Evolutionary conservation across 768 basidiomycete genomes (phyloP), one percentile per base, ranked within the genome.

Genomic region (Lactarius evosmus): DNA sequence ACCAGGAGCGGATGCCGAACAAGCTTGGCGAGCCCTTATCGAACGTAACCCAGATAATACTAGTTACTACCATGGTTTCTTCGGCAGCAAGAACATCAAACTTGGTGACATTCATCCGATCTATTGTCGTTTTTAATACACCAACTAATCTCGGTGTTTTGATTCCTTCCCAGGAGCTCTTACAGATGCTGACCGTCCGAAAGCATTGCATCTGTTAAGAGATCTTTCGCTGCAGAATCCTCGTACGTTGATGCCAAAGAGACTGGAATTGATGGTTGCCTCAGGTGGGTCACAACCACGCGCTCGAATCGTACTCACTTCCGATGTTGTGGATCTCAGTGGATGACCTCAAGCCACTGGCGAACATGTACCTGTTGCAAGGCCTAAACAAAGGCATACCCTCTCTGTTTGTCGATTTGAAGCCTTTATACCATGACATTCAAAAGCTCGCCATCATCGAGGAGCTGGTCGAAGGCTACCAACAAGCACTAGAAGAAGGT

Each of bases 391-490:
- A 91, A 71, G 96, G 95, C 67, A 80, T 98, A 41, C 97, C 97
- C 2, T 97, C 94, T 2, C 78, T 98, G 2, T 99, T 98, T 71
- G 85, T 89, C 19, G 95, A 98, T 75, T 71, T 98, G 73, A 98
- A 98, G 73, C 79, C 86, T 0, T 82, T 98, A 1, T 98, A 97
- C 70, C 67, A 69, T 9, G 82, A 91, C 63, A 61, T 77, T 1
- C 74, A 76, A 53, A 98, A 96, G 73, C 84, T 84, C 55, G 74
- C 78, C 36, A 75, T 78, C 7, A 84, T 98, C 50, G 86, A 94
- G 69, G 80, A 82, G n/a, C 79, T 89, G 38, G 82, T 86, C 2
- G 84, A 90, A 71, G 77, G 79, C 5, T 73, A 81, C 33, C 76
- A 78, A n/a, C 68, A 70, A 52, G 63, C 69, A 25, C 74, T 78